phyloP scores from a whole-genome alignment of 179 eudicot genomes.

The Silene vulgaris region DNA sequence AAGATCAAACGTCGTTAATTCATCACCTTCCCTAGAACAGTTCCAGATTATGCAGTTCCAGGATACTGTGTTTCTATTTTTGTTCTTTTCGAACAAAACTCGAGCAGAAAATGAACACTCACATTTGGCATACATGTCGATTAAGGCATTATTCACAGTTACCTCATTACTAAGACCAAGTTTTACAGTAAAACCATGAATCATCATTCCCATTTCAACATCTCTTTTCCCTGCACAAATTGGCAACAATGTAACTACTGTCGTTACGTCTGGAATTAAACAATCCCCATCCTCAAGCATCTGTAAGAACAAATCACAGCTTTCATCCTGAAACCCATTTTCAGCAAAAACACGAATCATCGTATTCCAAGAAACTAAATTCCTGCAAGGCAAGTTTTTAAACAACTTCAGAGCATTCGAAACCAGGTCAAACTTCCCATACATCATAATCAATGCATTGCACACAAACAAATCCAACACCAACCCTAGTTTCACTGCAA shows the following conservation, averaged over 20 bases:
- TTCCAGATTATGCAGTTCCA: constrained; percentile 62
- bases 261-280: constrained; percentile 50
- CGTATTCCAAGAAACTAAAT: constrained; percentile 70
- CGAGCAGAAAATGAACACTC: constrained; percentile 44
- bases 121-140: constrained; percentile 74
- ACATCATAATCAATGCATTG: constrained; percentile 58
- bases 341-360: constrained; percentile 45
- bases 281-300: constrained; percentile 36
- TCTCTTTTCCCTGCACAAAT: constrained; percentile 46
- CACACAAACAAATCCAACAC: constrained; percentile 50
- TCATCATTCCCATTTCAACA: constrained; percentile 38
- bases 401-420: constrained; percentile 52
- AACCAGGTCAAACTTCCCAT: constrained; percentile 44
- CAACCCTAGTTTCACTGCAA: constrained; percentile 43
- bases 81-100: constrained; percentile 39
- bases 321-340: constrained; percentile 34
- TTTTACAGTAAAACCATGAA: constrained; percentile 60
- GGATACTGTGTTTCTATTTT: constrained; percentile 52
- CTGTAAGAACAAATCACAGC: constrained; percentile 38
- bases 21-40: constrained; percentile 40
- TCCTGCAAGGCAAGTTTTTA: constrained; percentile 42
- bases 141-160: constrained; percentile 54
- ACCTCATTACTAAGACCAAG: constrained; percentile 36
- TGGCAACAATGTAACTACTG: constrained; percentile 55
- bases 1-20: constrained; percentile 31